Evolutionary conservation across 2,329 filamentous ascomycete genomes (phyloP).

Genomic region (Pseudopithomyces maydicus): DNA sequence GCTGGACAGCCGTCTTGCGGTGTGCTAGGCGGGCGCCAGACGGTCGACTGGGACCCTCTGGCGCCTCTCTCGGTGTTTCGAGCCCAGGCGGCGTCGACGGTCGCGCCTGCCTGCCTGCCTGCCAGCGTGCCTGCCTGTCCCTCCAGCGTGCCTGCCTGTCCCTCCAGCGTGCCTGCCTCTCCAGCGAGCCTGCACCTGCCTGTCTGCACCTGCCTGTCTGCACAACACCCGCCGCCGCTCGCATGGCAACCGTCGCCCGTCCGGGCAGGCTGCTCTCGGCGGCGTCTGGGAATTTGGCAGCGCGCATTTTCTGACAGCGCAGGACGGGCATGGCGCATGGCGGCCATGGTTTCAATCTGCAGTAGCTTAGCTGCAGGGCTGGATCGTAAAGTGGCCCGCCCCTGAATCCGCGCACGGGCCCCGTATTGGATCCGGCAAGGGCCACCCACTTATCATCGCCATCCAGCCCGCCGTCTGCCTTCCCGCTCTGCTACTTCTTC

Average conservation of each 20-base stretch:
- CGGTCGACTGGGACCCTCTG: slow-evolving; percentile 10
- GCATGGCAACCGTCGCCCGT: neutral
- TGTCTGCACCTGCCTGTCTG: neutral
- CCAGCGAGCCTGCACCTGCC: too few species aligned
- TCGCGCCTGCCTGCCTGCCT: neutral
- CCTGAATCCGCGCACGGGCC: slow-evolving; percentile 11
- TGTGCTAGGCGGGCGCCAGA: slow-evolving; percentile 8
- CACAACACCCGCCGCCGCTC: neutral
- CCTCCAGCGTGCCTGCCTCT: neutral
- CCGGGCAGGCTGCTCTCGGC: neutral
- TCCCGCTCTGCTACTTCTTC: slow-evolving; percentile 34
- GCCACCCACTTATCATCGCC: slow-evolving; percentile 10
- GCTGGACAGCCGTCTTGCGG: slow-evolving; percentile 5
- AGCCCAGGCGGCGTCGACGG: neutral
- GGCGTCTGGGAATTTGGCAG: neutral
- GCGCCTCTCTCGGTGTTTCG: neutral
- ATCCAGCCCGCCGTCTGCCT: slow-evolving; percentile 18
- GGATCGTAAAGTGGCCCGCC: slow-evolving; percentile 4
- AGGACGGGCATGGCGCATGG: slow-evolving; percentile 11
- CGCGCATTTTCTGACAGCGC: neutral
- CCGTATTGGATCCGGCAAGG: neutral
- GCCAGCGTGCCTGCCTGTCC: too few species aligned
- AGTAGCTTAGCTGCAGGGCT: neutral
- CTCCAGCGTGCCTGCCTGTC: too few species aligned
- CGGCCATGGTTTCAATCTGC: slow-evolving; percentile 11